Conservation (phyloP, 768 basidiomycete species). For the Amanita phalloides region DNA sequence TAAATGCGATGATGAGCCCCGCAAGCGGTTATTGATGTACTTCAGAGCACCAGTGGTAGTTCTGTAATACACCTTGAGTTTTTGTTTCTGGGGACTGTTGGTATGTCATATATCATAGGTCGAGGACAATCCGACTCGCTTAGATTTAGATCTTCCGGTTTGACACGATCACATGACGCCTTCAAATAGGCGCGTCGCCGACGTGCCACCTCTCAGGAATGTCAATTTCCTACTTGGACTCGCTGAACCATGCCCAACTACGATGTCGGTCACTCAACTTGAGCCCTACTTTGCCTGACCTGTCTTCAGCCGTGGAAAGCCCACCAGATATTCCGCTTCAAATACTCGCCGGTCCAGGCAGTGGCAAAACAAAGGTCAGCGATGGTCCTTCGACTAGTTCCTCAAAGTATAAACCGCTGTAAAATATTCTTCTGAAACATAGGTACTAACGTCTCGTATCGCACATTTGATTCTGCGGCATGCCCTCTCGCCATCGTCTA, state of each 20-base stretch:
- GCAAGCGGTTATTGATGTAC: too few relatives aligned
- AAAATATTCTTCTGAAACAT: background rate
- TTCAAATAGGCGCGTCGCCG: background rate
- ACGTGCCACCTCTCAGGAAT: background rate
- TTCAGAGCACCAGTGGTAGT: too few relatives aligned
- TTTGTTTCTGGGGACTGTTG: too few relatives aligned
- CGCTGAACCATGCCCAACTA: constrained; percentile 27
- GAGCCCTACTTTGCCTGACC: background rate
- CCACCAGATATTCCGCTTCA: constrained; percentile 55
- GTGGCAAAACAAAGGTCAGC: constrained; percentile 57
- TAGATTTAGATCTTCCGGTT: too few relatives aligned
- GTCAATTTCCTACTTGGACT: background rate
- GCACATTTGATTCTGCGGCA: constrained; percentile 52
- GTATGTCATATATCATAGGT: too few relatives aligned
- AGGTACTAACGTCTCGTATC: constrained; percentile 61
- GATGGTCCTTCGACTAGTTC: background rate
- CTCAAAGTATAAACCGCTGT: background rate
- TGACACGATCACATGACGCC: background rate
- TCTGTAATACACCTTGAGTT: too few relatives aligned
- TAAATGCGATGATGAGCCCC: too few relatives aligned
- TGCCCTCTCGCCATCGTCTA: constrained; percentile 38
- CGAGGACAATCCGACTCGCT: too few relatives aligned
- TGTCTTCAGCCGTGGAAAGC: constrained; percentile 49
- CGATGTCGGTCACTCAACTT: constrained; percentile 18
- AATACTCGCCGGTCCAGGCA: constrained; percentile 72